A percentile compares a stretch with the other conserved stretches of the same genome.
These are phyloP conservation scores for Calocybe indica DNA, from an alignment of 768 basidiomycete species.

Conservation along the genomic window DNA sequence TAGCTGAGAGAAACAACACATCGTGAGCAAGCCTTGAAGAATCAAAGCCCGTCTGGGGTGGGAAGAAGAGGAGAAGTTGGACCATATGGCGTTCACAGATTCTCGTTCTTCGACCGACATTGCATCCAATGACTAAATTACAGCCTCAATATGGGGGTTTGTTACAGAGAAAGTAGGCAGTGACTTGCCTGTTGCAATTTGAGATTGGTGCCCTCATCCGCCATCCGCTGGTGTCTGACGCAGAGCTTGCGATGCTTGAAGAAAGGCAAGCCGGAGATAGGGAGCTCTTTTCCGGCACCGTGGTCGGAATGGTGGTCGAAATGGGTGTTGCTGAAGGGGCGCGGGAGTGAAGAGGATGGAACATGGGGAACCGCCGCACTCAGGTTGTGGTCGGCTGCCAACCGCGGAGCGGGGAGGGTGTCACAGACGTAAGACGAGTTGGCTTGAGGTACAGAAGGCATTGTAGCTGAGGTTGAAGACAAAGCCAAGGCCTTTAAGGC, in stretches of 20 bases:
- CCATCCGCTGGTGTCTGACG: constrained; percentile 92
- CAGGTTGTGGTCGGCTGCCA: constrained; percentile 26
- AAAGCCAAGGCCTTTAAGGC: constrained; percentile 3
- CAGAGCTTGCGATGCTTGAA: constrained; percentile 71
- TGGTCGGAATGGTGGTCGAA: constrained; percentile 22
- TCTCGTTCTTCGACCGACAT: constrained; percentile 82
- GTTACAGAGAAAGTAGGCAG: constrained; percentile 5
- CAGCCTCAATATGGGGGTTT: constrained; percentile 6
- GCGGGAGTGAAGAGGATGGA: constrained; percentile 6
- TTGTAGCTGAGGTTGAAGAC: constrained; percentile 10
- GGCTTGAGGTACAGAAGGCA: constrained; percentile 16
- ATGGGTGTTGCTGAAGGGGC: constrained; percentile 14
- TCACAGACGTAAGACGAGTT: constrained; percentile 56
- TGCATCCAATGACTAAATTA: constrained; percentile 78
- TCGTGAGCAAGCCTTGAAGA: constrained; percentile 93
- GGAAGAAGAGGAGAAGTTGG: constrained; percentile 91
- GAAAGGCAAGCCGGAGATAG: constrained; percentile 20
- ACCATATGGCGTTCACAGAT: constrained; percentile 90
- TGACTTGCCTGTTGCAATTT: constrained; percentile 79
- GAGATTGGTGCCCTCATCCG: constrained; percentile 89
- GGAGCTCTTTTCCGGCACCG: constrained; percentile 3
- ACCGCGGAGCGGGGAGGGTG: constrained; percentile 58
- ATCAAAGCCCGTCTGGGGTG: constrained; percentile 90
- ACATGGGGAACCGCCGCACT: constrained; percentile 3
- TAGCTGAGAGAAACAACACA: constrained; percentile 99